Evolutionary conservation across 331 rosid genomes (phyloP).

Genomic region (Pyrus hybrid): DNA sequence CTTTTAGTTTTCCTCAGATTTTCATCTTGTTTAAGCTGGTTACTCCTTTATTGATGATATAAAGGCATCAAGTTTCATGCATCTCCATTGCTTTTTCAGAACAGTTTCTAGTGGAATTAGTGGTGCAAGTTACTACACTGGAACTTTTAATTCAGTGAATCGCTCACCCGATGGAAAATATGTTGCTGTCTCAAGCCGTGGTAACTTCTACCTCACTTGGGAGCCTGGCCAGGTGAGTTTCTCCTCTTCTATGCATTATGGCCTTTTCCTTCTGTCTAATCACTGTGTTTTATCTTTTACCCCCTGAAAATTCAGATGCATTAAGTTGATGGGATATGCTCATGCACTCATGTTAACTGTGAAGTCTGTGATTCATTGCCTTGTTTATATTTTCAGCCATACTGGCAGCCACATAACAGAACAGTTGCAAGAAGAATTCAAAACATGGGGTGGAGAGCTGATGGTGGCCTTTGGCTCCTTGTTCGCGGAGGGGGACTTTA

Average conservation of each 20-base stretch:
- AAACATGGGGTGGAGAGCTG: slow-evolving; percentile 99
- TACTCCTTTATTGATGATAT: background rate
- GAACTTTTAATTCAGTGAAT: slow-evolving; percentile 84
- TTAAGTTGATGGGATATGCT: background rate
- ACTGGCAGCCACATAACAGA: slow-evolving; percentile 98
- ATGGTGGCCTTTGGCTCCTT: slow-evolving; percentile 99
- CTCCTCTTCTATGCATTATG: background rate
- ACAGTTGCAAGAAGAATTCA: slow-evolving; percentile 95
- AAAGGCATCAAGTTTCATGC: slow-evolving; percentile 21
- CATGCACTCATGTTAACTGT: background rate
- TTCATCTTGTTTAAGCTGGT: background rate
- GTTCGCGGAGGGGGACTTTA: slow-evolving; percentile 97
- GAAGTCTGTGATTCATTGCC: background rate
- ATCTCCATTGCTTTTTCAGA: slow-evolving; percentile 55
- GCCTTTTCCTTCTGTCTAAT: background rate
- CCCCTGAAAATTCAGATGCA: background rate
- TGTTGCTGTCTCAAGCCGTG: slow-evolving; percentile 98
- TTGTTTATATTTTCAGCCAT: slow-evolving; percentile 50
- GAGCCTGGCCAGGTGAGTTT: slow-evolving; percentile 93
- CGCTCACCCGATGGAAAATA: slow-evolving; percentile 93
- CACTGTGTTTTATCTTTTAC: background rate
- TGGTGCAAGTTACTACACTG: slow-evolving; percentile 95
- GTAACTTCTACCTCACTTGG: slow-evolving; percentile 97
- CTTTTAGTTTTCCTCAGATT: background rate
- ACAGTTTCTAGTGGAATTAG: slow-evolving; percentile 99